Base-by-base conservation (phyloP, 495 filamentous ascomycete species). In the Geoglossum glabrum region DNA sequence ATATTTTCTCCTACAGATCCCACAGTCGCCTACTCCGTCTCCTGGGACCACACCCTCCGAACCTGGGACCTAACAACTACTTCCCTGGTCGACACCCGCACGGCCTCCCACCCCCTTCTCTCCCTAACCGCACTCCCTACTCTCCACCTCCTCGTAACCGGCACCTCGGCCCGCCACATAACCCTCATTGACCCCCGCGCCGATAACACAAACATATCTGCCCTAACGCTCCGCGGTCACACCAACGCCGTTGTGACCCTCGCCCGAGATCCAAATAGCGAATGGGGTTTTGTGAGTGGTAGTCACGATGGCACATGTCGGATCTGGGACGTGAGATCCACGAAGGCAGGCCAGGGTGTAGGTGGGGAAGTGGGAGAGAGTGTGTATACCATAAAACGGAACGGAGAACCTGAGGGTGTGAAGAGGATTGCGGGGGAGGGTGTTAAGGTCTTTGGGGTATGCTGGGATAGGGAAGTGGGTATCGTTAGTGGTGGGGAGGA, bases 401-500 rank as follows among this genome's bases (percentile, higher is more conserved):
- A 88, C 69, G 56, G 61, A 23, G 64, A 74, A 47, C 74, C 72
- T 45, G 74, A 72, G 52, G 66, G 65, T 21, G 73, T 72, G 54
- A 72, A 73, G 63, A 71, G 71, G 30, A 72, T 76, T 15, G 79
- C 76, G 26, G 86, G 86, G 25, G 86, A 93, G 45, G 87, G 86
- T 38, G 78, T 81, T 51, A 94, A 93, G 76, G 88, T 98, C 47
- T 93, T 97, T 72, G 78, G 81, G 19, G 87, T 97, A 6, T 79
- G 74, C 63, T 98, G 92, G 92, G 86, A 95, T 71, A 70, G 71
- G 62, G 73, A 74, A 21, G 74, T 93, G 45, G 92, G 92, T 8
- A 95, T 98, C 68, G 83, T 96, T 25, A 93, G 86, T 68, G 89
- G 73, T 6, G 87, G 89, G 13, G 89, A 95, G 77, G 92, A 98